Evolutionary conservation across 768 basidiomycete species (phyloP).

Genomic region (Pholiota molesta): DNA sequence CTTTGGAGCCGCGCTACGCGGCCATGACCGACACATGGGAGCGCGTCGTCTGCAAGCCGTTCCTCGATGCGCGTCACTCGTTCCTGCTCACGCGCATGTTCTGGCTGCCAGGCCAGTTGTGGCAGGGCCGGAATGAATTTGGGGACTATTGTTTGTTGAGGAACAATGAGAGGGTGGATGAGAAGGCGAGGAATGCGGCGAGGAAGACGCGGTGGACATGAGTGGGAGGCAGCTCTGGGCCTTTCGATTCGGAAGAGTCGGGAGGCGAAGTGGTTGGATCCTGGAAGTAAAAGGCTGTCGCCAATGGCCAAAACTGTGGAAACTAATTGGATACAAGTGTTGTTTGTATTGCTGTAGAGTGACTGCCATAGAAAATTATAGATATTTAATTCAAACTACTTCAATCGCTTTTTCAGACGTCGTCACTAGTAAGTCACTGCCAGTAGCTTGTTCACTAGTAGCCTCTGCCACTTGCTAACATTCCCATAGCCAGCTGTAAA

Average conservation of each 20-base stretch:
- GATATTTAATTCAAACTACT: not conserved
- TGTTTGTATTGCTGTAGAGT: not conserved
- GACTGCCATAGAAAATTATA: not conserved
- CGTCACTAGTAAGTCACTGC: too few relatives aligned
- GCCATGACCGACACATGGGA: slow-evolving; percentile 74
- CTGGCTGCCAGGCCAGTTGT: slow-evolving; percentile 75
- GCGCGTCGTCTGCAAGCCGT: slow-evolving; percentile 75
- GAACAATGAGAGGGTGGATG: slow-evolving; percentile 48
- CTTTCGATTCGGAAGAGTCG: too few relatives aligned
- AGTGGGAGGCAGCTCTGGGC: not conserved
- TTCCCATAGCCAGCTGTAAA: too few relatives aligned
- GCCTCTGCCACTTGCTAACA: too few relatives aligned
- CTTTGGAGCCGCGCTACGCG: slow-evolving; percentile 81
- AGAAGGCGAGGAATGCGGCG: slow-evolving; percentile 36
- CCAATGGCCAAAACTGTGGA: not conserved
- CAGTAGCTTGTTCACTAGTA: too few relatives aligned
- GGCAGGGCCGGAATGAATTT: slow-evolving; percentile 73
- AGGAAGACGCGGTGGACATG: slow-evolving; percentile 7
- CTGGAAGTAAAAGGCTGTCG: not conserved
- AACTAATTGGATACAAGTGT: not conserved
- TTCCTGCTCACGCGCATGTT: slow-evolving; percentile 72
- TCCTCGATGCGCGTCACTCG: slow-evolving; percentile 83
- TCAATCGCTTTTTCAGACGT: too few relatives aligned
- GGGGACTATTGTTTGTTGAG: slow-evolving; percentile 92
- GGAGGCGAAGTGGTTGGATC: too few relatives aligned